A percentile compares a stretch with the other conserved stretches of the same genome.
Evolutionary conservation across 129 eudicot genomes (phyloP).

Genomic region (Centaurea solstitialis): DNA sequence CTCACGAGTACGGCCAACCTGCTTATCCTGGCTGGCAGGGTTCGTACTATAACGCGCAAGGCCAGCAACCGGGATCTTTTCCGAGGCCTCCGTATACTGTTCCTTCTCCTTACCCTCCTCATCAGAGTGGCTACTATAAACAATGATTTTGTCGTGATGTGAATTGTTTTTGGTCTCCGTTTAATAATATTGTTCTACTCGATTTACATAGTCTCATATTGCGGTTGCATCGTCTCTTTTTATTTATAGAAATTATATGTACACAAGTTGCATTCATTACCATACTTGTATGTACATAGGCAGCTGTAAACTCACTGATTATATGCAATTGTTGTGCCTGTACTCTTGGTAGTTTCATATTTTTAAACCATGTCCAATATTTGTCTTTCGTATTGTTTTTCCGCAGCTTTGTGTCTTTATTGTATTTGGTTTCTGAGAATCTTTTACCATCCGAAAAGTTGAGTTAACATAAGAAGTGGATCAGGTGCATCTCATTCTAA

Average conservation of each 20-base stretch:
- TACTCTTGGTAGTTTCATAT: background rate
- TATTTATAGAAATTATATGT: background rate
- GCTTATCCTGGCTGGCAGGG: slow-evolving; percentile 98
- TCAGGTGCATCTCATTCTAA: no score
- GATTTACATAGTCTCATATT: slow-evolving; percentile 1
- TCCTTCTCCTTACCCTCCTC: slow-evolving; percentile 74
- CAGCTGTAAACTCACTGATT: background rate
- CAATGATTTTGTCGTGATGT: slow-evolving; percentile 31
- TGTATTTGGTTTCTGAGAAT: background rate
- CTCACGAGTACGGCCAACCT: slow-evolving; percentile 90
- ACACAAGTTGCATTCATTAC: background rate
- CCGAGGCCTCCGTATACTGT: slow-evolving; percentile 90
- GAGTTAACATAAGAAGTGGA: no score
- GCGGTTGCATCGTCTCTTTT: background rate
- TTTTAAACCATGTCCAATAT: background rate
- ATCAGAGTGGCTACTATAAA: slow-evolving; percentile 84
- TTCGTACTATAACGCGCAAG: slow-evolving; percentile 75
- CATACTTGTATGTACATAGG: slow-evolving; percentile 19
- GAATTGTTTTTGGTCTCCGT: slow-evolving; percentile 9
- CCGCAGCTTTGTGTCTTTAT: background rate
- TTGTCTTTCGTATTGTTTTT: background rate
- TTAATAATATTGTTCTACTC: slow-evolving; percentile 14
- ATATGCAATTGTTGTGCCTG: slow-evolving; percentile 3
- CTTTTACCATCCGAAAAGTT: background rate
- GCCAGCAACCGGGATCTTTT: slow-evolving; percentile 72